Evolutionary conservation across 2,329 filamentous ascomycete species (phyloP).

Genomic region (Lachnellula willkommii): DNA sequence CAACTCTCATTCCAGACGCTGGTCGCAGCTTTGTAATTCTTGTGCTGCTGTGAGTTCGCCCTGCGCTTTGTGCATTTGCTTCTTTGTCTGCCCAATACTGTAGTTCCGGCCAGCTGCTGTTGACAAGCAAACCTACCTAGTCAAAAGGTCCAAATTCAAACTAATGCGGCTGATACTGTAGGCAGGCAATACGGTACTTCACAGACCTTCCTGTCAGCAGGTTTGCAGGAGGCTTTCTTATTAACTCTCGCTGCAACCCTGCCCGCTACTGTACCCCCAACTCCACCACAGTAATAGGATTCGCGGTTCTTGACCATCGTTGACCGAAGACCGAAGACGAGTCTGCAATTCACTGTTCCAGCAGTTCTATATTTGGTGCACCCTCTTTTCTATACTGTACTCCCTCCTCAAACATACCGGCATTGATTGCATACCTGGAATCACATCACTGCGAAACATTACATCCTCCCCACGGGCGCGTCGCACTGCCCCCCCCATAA

Average conservation of each 20-base stretch:
- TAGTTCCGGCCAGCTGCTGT: not conserved
- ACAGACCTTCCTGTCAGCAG: constrained; percentile 7
- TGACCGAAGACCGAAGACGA: constrained; percentile 14
- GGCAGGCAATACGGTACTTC: not conserved
- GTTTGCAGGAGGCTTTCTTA: constrained; percentile 7
- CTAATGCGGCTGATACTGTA: not conserved
- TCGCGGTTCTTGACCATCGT: constrained; percentile 23
- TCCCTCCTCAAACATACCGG: constrained; percentile 13
- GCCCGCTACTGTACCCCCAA: not conserved
- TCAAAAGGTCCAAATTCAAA: not conserved
- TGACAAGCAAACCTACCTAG: not conserved
- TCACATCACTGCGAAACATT: constrained; percentile 35
- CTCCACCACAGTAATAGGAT: not conserved
- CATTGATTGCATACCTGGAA: constrained; percentile 21
- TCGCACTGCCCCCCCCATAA: constrained; percentile 24
- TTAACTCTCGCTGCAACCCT: constrained; percentile 1
- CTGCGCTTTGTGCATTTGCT: not conserved
- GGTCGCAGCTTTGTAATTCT: constrained; percentile 11
- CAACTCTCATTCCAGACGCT: constrained; percentile 4
- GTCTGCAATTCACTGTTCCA: constrained; percentile 24
- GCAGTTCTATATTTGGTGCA: constrained; percentile 20
- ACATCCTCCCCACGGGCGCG: constrained; percentile 33
- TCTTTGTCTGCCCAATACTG: not conserved
- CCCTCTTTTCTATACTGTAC: constrained; percentile 1
- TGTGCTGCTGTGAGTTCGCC: constrained; percentile 15